A percentile compares a stretch with the other conserved stretches of the same genome.
Evolutionary conservation across 169 alveolate genomes (phyloP).

Genomic region (Plasmodium yoelii): DNA sequence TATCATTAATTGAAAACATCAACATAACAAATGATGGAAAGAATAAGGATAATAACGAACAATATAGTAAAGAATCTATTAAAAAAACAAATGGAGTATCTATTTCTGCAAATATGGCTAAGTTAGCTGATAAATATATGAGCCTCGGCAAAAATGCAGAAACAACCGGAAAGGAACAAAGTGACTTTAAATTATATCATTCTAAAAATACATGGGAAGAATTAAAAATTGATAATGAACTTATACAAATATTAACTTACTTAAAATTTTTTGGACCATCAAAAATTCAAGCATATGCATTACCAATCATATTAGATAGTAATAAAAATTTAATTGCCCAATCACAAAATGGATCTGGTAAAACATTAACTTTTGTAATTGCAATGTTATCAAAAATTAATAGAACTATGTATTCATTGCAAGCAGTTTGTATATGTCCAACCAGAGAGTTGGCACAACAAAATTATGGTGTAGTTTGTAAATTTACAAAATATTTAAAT

Average conservation of each 20-base stretch:
- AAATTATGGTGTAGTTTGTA: conserved; percentile 91
- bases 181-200: conserved; percentile 67
- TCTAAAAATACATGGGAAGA: conserved; percentile 83
- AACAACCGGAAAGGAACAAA: neutral
- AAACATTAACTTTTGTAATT: conserved; percentile 97
- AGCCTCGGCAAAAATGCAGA: neutral
- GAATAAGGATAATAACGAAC: neutral
- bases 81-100: no score
- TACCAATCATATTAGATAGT: conserved; percentile 82
- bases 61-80: neutral
- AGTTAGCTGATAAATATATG: neutral
- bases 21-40: conserved; percentile 9
- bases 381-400: conserved; percentile 93
- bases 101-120: neutral
- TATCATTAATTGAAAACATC: conserved; percentile 50
- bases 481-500: conserved; percentile 91
- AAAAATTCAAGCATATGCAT: conserved; percentile 87
- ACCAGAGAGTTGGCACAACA: conserved; percentile 98
- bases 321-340: conserved; percentile 92
- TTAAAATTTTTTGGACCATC: conserved; percentile 85
- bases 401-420: conserved; percentile 79
- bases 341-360: conserved; percentile 98
- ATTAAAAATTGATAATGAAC: conserved; percentile 77
- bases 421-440: conserved; percentile 95
- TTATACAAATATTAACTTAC: conserved; percentile 77